Evolutionary conservation across 163 green algal genomes (phyloP).

Genomic region (Scenedesmus sp.): DNA sequence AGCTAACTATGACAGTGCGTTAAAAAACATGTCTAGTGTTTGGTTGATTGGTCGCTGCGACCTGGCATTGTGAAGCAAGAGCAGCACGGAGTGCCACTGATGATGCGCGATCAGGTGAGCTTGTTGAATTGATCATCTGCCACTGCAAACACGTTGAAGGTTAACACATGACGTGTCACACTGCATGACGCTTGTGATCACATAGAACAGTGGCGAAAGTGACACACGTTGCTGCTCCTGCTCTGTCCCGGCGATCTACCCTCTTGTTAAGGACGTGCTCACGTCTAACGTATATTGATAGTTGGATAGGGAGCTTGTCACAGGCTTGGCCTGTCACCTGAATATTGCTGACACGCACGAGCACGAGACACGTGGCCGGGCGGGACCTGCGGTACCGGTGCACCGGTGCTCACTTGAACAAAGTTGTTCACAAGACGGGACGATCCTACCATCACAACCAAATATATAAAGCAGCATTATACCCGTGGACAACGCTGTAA

Average conservation of each 20-base stretch:
- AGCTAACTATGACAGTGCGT: background rate
- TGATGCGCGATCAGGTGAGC: background rate
- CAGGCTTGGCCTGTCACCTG: background rate
- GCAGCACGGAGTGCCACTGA: background rate
- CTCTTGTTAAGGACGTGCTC: background rate
- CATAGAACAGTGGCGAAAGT: background rate
- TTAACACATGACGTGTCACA: background rate
- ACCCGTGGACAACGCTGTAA: background rate
- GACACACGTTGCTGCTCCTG: background rate
- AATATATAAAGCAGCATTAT: too few species aligned
- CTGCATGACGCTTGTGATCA: background rate
- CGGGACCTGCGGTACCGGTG: background rate
- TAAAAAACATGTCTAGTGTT: background rate
- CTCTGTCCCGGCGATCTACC: background rate
- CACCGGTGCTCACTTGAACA: background rate
- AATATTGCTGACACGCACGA: too few species aligned
- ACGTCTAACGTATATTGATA: background rate
- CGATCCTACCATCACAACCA: too few species aligned
- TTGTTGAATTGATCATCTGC: background rate
- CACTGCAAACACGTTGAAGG: background rate
- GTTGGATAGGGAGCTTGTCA: background rate
- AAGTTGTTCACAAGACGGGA: background rate
- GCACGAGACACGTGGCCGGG: background rate
- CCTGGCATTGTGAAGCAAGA: background rate
- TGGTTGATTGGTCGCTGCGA: background rate